Evolutionary conservation across 768 basidiomycete genomes (phyloP), one percentile per base, ranked within the genome.

Genomic region (Tricholoma sp.): DNA sequence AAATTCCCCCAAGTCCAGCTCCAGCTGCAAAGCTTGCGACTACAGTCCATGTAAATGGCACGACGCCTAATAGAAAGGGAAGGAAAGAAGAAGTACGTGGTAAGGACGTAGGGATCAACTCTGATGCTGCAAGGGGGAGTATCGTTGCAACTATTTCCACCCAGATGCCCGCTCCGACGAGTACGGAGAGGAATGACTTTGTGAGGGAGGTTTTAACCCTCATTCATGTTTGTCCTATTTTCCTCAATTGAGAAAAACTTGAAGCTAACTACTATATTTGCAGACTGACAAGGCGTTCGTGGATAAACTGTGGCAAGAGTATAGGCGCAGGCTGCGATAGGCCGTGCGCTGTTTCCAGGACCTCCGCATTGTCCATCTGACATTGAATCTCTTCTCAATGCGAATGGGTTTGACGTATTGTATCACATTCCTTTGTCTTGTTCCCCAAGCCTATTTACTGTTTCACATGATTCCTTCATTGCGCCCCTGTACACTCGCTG

Each of bases 241-340:
- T 27, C 49, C 31, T 14, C 35, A 29, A 55, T 8, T 16, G 34
- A 39, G 29, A 51, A 46, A 37, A 56, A 46, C 31, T 45, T 22
- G 47, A 49, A 34, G 22, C 27, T 59, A 45, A 64, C 52, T 50
- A 56, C 57, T 54, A 18, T 32, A 14, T 31, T 49, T 24, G 24
- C 62, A 89, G 87, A 86, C 79, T 54, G 83, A 89, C 72, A 76
- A 81, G 61, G 69, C 74, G 14, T 89, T 89, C 63, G 85, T 85
- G 57, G 85, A 89, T 61, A 69, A 72, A 37, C 75, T 87, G 47
- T 85, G 77, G 73, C 75, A 72, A 57, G 79, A 82, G 45, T 88
- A 86, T 58, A 69, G 63, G 27, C 63, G 57, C 53, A 60, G 64
- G 46, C 37, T 64, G 57, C 59, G 50, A 14, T 64, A 61, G 46